Evolutionary conservation across 2,329 filamentous ascomycete species (phyloP), one percentile per base, ranked within the genome.

Genomic region (Cladorrhinum sp.): DNA sequence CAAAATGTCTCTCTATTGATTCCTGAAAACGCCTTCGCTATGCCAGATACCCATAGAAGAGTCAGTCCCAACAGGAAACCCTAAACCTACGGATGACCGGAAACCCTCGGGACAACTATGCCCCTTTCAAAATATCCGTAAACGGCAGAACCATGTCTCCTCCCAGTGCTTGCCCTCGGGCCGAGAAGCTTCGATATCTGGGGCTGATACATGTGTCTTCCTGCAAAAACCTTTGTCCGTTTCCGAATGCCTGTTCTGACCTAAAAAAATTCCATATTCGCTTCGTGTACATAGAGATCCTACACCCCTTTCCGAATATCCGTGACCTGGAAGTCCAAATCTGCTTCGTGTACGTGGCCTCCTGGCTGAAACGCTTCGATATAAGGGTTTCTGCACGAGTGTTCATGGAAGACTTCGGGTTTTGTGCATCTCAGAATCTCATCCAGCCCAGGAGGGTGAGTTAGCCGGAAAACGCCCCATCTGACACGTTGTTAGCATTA

Each of bases 401-500:
- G 84, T 64, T 89, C 91, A 73, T 99, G 95, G 73, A 99, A 99
- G 0, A 96, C 82, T 1, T 91, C 90, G 0, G 84, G 83, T 62
- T 92, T 85, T 2, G 78, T 86, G 75, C 95, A 99, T 46, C 86
- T 83, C 50, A 96, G 79, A 33, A 99, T 88, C n/a, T 91, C 85
- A 65, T 90, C 86, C 67, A 98, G 82, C 0, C 95, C 95, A 0
- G 95, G 94, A 0, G 95, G 95, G 74, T 97, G 91, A 0, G 95
- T 99, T 3, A 99, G 80, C 33, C 95, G 86, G 76, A 98, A 99
- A 23, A 96, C 89, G 54, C 95, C 95, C 80, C 91, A 94, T 64
- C 91, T 94, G 36, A 12, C 18, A 18, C 18, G n/a, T 16, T 26
- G 12, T 23, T 9, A 16, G 20, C 3, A 14, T 20, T n/a, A 6